Conservation (phyloP, 208 protist genomes). For the Kentomonas sorsogonicus region DNA sequence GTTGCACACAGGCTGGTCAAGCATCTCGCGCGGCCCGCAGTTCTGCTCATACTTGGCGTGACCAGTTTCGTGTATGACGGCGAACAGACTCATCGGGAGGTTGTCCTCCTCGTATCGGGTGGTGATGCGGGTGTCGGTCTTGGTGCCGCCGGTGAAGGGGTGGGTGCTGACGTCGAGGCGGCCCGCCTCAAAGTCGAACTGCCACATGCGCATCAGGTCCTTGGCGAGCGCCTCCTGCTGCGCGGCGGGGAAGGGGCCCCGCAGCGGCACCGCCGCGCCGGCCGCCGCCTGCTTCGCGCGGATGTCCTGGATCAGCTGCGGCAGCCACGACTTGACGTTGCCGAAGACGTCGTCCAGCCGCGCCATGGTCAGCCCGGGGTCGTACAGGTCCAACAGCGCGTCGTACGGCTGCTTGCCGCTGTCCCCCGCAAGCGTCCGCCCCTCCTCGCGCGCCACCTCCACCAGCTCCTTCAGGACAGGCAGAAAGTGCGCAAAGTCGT, state of each 20-base stretch:
- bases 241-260: slow-evolving; percentile 33
- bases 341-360: slow-evolving; percentile 63
- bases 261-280: slow-evolving; percentile 17
- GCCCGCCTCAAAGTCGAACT: slow-evolving; percentile 81
- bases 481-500: slow-evolving; percentile 64
- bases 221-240: slow-evolving; percentile 57
- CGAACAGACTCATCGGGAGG: slow-evolving; percentile 50
- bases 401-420: no score
- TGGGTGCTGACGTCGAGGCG: slow-evolving; percentile 82
- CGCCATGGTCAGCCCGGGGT: slow-evolving; percentile 66
- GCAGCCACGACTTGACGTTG: slow-evolving; percentile 75
- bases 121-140: slow-evolving; percentile 84
- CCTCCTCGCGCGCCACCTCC: slow-evolving; percentile 59
- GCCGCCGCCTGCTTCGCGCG: slow-evolving; percentile 39
- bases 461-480: slow-evolving; percentile 75
- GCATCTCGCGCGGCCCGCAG: slow-evolving; percentile 52
- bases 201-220: slow-evolving; percentile 55
- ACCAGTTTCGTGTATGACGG: slow-evolving; percentile 81
- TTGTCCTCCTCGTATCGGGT: slow-evolving; percentile 62
- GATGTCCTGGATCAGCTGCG: slow-evolving; percentile 65
- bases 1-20: slow-evolving; percentile 51
- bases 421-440: no score
- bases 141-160: slow-evolving; percentile 80
- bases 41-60: slow-evolving; percentile 90
- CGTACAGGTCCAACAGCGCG: slow-evolving; percentile 71